These are phyloP conservation scores for Parsonsia alboflavescens DNA, from an alignment of 257 asterid genomes.

Conservation along the genomic window DNA sequence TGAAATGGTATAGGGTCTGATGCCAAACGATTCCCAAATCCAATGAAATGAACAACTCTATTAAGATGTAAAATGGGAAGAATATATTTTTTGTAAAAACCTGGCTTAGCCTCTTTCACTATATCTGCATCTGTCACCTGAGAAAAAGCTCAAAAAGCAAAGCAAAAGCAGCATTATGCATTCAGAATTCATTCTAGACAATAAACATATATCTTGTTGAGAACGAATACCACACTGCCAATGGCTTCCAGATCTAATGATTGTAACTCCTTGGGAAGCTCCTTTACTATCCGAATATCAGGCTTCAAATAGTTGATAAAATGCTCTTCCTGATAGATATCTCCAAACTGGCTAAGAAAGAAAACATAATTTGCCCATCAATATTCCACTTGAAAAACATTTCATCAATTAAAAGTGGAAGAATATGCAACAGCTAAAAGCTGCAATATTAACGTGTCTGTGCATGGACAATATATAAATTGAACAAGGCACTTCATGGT, in stretches of 20 bases:
- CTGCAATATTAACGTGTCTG: background rate
- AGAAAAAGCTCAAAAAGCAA: slow-evolving; percentile 25
- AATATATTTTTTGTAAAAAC: slow-evolving; percentile 75
- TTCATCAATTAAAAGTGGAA: slow-evolving; percentile 11
- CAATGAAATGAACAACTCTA: slow-evolving; percentile 86
- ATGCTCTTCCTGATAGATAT: slow-evolving; percentile 92
- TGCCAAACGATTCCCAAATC: slow-evolving; percentile 99
- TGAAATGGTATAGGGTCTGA: slow-evolving; percentile 83
- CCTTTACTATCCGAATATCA: slow-evolving; percentile 73
- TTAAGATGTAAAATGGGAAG: slow-evolving; percentile 84
- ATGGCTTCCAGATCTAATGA: slow-evolving; percentile 90
- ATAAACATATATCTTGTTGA: slow-evolving; percentile 5
- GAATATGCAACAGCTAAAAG: slow-evolving; percentile 3
- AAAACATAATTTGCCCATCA: slow-evolving; percentile 41
- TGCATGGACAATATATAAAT: background rate
- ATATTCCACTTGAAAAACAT: slow-evolving; percentile 30
- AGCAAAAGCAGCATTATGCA: background rate
- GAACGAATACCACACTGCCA: slow-evolving; percentile 72
- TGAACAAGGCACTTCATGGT: background rate
- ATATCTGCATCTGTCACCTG: slow-evolving; percentile 84
- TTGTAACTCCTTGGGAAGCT: slow-evolving; percentile 73
- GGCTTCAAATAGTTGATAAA: slow-evolving; percentile 85
- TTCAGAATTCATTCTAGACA: background rate
- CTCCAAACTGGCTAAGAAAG: slow-evolving; percentile 98
- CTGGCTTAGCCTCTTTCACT: slow-evolving; percentile 91